Conservation (phyloP, 2,329 filamentous ascomycete species). For the Fusarium tjaetaba region DNA sequence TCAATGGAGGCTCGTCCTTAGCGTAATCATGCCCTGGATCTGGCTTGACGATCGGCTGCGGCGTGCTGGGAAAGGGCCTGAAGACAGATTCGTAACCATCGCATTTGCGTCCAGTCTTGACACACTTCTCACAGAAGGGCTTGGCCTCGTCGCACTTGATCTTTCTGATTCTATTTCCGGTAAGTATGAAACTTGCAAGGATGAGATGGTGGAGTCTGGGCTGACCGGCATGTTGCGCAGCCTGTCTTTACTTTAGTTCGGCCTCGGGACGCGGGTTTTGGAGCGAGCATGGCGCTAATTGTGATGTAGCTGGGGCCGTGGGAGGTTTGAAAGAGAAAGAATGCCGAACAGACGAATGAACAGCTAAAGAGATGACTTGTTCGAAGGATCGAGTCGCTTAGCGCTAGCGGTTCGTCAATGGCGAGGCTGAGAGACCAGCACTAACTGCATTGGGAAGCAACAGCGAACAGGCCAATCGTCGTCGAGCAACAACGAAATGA, state of each 20-base stretch:
- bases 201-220: not conserved
- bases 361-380: not conserved
- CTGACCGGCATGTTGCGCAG: conserved; percentile 56
- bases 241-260: conserved; percentile 54
- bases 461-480: conserved; percentile 7
- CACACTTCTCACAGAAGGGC: conserved; percentile 49
- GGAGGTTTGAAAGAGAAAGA: not conserved
- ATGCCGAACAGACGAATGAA: conserved; percentile 24
- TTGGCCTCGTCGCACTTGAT: conserved; percentile 53
- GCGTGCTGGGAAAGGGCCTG: conserved; percentile 34
- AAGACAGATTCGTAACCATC: conserved; percentile 56
- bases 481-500: too few relatives aligned
- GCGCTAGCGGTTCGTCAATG: not conserved
- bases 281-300: conserved; percentile 35
- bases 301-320: not conserved
- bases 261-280: not conserved
- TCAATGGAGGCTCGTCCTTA: conserved; percentile 34
- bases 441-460: not conserved
- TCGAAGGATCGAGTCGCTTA: not conserved
- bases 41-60: conserved; percentile 11
- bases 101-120: conserved; percentile 53
- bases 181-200: not conserved
- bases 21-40: not conserved
- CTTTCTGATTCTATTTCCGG: conserved; percentile 45
- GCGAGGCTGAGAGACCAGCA: not conserved